These are phyloP conservation scores for Euphorbia schlechtendalii DNA, from an alignment of 441 rosid genomes.

Conservation along the genomic window DNA sequence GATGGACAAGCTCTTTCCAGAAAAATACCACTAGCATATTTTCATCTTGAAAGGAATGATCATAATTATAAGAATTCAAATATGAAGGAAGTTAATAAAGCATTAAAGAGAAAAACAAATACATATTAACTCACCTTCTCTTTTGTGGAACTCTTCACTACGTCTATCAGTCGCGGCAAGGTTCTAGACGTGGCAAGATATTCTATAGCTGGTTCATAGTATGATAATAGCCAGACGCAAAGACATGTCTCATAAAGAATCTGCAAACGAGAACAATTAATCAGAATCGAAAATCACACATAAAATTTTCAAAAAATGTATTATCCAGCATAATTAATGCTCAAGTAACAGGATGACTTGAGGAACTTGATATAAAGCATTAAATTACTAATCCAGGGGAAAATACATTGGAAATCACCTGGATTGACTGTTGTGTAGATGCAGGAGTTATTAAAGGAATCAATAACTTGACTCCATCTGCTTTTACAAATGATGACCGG, in stretches of 20 bases:
- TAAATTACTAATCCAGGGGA: neutral
- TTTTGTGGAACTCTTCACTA: slow-evolving; percentile 86
- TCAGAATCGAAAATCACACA: slow-evolving; percentile 16
- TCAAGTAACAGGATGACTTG: slow-evolving; percentile 5
- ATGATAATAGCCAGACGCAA: slow-evolving; percentile 93
- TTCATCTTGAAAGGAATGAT: neutral
- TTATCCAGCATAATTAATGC: neutral
- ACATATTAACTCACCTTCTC: slow-evolving; percentile 59
- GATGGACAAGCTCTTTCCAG: slow-evolving; percentile 12
- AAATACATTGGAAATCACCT: slow-evolving; percentile 40
- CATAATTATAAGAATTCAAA: slow-evolving; percentile 8
- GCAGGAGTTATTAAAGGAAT: slow-evolving; percentile 89
- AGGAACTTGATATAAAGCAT: neutral
- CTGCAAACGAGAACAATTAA: slow-evolving; percentile 35
- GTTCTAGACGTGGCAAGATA: slow-evolving; percentile 81
- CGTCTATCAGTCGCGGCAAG: slow-evolving; percentile 73
- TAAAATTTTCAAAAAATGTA: neutral
- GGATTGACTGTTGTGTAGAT: slow-evolving; percentile 94
- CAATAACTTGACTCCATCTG: slow-evolving; percentile 89
- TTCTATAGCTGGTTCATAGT: slow-evolving; percentile 84
- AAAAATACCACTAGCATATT: slow-evolving; percentile 7
- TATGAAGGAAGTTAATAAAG: slow-evolving; percentile 5
- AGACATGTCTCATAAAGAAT: slow-evolving; percentile 97
- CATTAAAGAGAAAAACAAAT: neutral
- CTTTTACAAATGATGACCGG: slow-evolving; percentile 86